Evolutionary conservation across 2,329 filamentous ascomycete genomes (phyloP), one percentile per base, ranked within the genome.

Genomic region (Fusarium albidum): DNA sequence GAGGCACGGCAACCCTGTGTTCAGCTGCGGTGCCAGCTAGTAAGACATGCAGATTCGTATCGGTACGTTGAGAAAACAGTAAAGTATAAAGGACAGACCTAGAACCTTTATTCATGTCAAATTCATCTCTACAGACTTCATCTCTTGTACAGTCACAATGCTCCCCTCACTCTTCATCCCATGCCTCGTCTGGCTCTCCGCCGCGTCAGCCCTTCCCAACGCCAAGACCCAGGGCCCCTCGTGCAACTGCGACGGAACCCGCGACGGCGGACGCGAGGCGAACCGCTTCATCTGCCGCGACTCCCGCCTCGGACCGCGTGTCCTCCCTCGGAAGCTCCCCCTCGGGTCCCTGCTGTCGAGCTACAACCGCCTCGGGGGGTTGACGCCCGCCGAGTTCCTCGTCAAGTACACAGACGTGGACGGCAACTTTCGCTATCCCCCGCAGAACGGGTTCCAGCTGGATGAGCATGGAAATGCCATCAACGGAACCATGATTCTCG

Each of bases 331-430:
- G 4, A 70, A 67, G 29, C 63, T 77, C 18, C 73, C 73, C 1
- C 63, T 77, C 10, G 63, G 60, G 12, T 65, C 57, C 3, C 49
- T 69, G 13, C 51, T 68, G 2, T 66, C 62, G 9, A 68, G 66
- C 41, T 78, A 77, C 48, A 63, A 70, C 42, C 72, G 73, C 9
- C 74, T 78, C 12, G 77, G 74, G 6, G 66, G 68, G 2, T 59
- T 76, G 6, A 76, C 71, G 15, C 76, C 77, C 0, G 73, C 70
- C 1, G 60, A 73, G n/a, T 80, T 78, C 49, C 64, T 78, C 8
- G 48, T 58, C 3, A 57, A 52, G 3, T 78, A 69, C 68, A 75
- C 68, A 8, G 58, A 71, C 28, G 49, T 50, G 5, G 42, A 58
- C 4, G 64, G 60, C 3, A 62, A 46, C 29, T 74, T 67, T 47